Conservation (phyloP, 2,329 filamentous ascomycete genomes). For the Didymella pomorum region DNA sequence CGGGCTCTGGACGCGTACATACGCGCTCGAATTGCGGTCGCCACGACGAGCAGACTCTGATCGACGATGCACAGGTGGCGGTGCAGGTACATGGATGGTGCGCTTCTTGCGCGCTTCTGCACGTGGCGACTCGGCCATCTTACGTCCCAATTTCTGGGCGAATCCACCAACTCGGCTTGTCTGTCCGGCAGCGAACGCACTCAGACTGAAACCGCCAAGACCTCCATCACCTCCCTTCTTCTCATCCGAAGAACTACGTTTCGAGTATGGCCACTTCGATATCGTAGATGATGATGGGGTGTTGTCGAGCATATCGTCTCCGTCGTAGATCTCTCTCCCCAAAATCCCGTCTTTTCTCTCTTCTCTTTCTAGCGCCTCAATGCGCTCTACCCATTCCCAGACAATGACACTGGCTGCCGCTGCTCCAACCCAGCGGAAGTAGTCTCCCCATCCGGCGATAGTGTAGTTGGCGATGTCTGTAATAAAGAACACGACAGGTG, state of each 20-base stretch:
- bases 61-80: slow-evolving; percentile 38
- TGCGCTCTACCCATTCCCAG: slow-evolving; percentile 97
- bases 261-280: slow-evolving; percentile 56
- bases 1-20: slow-evolving; percentile 42
- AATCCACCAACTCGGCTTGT: slow-evolving; percentile 36
- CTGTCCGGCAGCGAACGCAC: slow-evolving; percentile 38
- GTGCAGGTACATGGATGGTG: slow-evolving; percentile 46
- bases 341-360: slow-evolving; percentile 94
- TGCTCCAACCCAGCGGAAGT: slow-evolving; percentile 94
- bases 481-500: slow-evolving; percentile 92
- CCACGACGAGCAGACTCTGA: slow-evolving; percentile 37
- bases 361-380: slow-evolving; percentile 89
- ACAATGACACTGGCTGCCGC: slow-evolving; percentile 95
- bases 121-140: slow-evolving; percentile 38
- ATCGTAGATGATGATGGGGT: slow-evolving; percentile 65
- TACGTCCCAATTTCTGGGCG: slow-evolving; percentile 40
- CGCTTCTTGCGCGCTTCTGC: slow-evolving; percentile 43
- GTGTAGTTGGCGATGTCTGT: slow-evolving; percentile 86
- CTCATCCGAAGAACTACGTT: slow-evolving; percentile 45
- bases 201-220: slow-evolving; percentile 28
- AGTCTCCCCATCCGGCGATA: slow-evolving; percentile 92
- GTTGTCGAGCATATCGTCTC: slow-evolving; percentile 86
- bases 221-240: slow-evolving; percentile 35
- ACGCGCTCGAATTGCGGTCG: slow-evolving; percentile 39
- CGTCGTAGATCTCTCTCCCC: slow-evolving; percentile 89